Conservation (phyloP, 495 filamentous ascomycete genomes). For the Neurospora sp. region DNA sequence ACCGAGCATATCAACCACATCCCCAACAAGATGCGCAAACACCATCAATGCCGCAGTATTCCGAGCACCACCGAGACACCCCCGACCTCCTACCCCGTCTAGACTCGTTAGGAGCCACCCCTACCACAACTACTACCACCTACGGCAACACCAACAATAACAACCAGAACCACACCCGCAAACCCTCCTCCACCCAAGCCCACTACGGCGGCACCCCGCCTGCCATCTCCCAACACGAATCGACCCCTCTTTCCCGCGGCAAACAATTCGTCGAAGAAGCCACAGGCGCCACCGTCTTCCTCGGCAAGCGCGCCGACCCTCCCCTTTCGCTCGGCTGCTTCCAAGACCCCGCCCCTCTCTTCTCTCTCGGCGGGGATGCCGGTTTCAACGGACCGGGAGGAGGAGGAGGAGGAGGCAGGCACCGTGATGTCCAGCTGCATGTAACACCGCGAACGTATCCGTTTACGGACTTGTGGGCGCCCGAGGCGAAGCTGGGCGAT, state of each 20-base stretch:
- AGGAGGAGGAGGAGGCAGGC: not conserved
- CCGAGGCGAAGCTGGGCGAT: not conserved
- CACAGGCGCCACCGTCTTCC: not conserved
- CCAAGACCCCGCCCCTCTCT: not conserved
- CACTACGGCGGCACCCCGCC: not conserved
- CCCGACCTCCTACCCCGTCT: not conserved
- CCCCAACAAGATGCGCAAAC: not conserved
- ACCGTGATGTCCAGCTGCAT: not conserved
- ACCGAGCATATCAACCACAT: not conserved
- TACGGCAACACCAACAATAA: not conserved
- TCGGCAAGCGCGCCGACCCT: not conserved
- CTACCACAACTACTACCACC: not conserved
- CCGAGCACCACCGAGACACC: not conserved
- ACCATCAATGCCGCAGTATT: not conserved
- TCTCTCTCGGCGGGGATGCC: not conserved
- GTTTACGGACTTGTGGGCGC: not conserved
- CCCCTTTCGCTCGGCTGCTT: not conserved
- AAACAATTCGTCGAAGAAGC: not conserved
- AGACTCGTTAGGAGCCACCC: not conserved
- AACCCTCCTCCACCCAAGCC: not conserved
- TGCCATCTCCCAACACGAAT: not conserved
- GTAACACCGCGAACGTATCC: not conserved
- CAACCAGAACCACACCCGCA: not conserved
- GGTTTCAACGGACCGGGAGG: not conserved
- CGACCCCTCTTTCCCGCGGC: not conserved